Evolutionary conservation across 2,329 filamentous ascomycete species (phyloP).

Genomic region (Teratosphaeria pseudoeucalypti): DNA sequence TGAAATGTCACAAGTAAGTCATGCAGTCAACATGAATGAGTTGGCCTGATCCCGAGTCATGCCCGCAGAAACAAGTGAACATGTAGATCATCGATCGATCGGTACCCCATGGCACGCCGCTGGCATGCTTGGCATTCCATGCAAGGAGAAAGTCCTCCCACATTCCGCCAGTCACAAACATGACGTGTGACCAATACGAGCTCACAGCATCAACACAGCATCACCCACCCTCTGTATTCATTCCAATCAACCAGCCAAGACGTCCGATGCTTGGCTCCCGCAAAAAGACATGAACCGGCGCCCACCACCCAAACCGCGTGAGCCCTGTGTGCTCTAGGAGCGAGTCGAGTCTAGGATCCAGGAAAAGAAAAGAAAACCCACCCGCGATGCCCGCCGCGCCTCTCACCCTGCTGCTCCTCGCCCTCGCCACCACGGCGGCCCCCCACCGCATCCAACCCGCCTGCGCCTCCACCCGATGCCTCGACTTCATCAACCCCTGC

Average conservation of each 20-base stretch:
- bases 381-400: not conserved
- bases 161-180: not conserved
- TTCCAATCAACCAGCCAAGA: not conserved
- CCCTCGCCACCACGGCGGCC: not conserved
- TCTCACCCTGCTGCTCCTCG: not conserved
- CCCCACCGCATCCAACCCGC: not conserved
- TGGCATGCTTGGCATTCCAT: not conserved
- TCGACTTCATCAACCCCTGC: slow-evolving; percentile 7
- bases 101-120: not conserved
- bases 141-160: not conserved
- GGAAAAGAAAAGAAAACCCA: not conserved
- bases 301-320: not conserved
- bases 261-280: not conserved
- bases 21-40: no score
- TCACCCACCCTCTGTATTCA: not conserved
- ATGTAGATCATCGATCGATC: not conserved
- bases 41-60: no score
- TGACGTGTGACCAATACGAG: not conserved
- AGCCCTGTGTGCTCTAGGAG: not conserved
- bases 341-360: not conserved
- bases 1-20: no score
- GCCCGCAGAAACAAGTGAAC: no score
- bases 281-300: not conserved
- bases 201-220: not conserved
- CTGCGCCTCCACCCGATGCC: not conserved